Percentiles rank a stretch among this genome's conserved stretches.
phyloP scores from a whole-genome alignment of 1,284 basidiomycete genomes.

The Cryptococcus sp. region DNA sequence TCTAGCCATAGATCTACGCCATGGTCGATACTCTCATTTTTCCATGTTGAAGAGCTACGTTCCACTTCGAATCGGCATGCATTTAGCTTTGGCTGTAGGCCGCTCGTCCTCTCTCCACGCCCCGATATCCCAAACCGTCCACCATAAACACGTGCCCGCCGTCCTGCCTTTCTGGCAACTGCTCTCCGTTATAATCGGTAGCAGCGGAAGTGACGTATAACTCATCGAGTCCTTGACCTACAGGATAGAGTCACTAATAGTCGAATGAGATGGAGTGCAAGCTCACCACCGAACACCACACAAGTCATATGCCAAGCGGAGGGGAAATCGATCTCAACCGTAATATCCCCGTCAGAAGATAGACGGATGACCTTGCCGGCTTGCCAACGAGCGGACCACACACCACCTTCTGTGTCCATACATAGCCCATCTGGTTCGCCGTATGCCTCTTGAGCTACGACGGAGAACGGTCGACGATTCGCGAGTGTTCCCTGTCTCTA shows the following conservation, averaged over 20 bases:
- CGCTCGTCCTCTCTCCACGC: too few relatives aligned
- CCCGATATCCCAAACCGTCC: constrained; percentile 5
- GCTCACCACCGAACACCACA: constrained; percentile 24
- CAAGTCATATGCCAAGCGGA: constrained; percentile 12
- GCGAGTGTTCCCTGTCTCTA: too few relatives aligned
- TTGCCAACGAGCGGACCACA: constrained; percentile 17
- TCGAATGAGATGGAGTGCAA: too few relatives aligned
- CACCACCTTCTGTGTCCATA: constrained; percentile 9
- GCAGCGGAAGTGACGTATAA: constrained; percentile 19
- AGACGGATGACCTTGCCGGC: constrained; percentile 17
- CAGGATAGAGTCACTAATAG: too few relatives aligned
- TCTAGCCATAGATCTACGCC: too few relatives aligned
- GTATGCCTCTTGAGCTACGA: not conserved
- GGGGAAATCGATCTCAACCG: constrained; percentile 18
- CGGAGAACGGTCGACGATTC: constrained; percentile 8
- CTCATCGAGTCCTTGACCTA: constrained; percentile 18
- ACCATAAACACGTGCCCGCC: constrained; percentile 7
- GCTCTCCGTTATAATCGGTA: not conserved
- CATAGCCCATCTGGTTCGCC: constrained; percentile 17
- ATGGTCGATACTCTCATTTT: too few relatives aligned
- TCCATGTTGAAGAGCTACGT: too few relatives aligned
- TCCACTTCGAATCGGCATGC: too few relatives aligned
- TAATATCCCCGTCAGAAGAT: constrained; percentile 4
- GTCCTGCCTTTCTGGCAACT: not conserved
- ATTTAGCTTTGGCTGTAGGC: too few relatives aligned